phyloP scores from a whole-genome alignment of 345 rosid species.

The Mallotus nudiflorus region DNA sequence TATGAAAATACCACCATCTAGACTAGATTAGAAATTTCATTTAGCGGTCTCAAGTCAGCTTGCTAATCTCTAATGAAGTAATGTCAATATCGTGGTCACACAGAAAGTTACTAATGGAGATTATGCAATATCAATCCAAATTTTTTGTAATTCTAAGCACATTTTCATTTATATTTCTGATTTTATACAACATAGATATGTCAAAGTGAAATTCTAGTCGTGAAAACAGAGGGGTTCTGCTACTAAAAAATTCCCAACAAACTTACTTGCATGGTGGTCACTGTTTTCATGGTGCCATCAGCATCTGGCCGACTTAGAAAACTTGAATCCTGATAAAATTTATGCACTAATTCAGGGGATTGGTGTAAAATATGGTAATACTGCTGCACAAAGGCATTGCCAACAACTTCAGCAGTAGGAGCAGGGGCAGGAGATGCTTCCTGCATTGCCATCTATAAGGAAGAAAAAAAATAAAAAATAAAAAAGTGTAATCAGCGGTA shows the following conservation, averaged over 20 bases:
- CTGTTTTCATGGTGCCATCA: constrained; percentile 48
- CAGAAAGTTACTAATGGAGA: not conserved
- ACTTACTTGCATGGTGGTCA: constrained; percentile 56
- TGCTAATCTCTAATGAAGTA: not conserved
- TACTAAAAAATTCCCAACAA: not conserved
- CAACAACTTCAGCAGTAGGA: constrained; percentile 43
- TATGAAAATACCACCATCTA: not conserved
- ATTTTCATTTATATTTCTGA: constrained; percentile 2
- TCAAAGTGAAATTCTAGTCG: too few relatives aligned
- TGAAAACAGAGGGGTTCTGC: not conserved
- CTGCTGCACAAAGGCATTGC: constrained; percentile 57
- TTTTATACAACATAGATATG: not conserved
- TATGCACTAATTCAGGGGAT: constrained; percentile 43
- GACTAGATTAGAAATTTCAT: not conserved
- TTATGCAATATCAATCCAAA: too few relatives aligned
- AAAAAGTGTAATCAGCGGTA: constrained; percentile 4
- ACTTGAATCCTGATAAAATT: constrained; percentile 62
- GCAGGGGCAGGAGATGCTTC: constrained; percentile 46
- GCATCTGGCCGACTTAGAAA: constrained; percentile 49
- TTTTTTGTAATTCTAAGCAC: too few relatives aligned
- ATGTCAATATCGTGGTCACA: too few relatives aligned
- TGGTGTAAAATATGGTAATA: constrained; percentile 51
- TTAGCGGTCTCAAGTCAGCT: constrained; percentile 4
- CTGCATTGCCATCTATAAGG: constrained; percentile 56
- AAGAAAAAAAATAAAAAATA: not conserved